Evolutionary conservation across 192 early-diverging fungal genomes (phyloP).

Genomic region (Dissophora globulifera): DNA sequence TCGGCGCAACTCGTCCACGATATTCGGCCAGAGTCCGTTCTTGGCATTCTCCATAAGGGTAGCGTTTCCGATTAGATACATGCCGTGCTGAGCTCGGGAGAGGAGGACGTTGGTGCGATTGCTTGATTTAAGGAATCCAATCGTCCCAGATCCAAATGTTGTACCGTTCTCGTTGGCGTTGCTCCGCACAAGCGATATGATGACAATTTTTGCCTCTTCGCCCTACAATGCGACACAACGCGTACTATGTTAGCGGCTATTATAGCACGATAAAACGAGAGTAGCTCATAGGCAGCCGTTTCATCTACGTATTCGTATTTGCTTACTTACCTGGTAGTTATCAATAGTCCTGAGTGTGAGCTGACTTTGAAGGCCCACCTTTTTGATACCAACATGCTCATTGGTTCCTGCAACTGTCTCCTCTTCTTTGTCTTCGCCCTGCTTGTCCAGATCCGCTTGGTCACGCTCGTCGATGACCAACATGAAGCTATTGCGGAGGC

Average conservation of each 20-base stretch:
- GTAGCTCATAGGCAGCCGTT: too few relatives aligned
- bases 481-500: constrained; percentile 26
- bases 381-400: constrained; percentile 5
- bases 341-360: constrained; percentile 57
- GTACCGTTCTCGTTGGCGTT: constrained; percentile 11
- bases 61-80: constrained; percentile 66
- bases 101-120: constrained; percentile 69
- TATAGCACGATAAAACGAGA: too few relatives aligned
- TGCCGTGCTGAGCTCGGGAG: constrained; percentile 68
- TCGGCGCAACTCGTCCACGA: constrained; percentile 48
- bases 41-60: constrained; percentile 36
- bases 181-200: constrained; percentile 57
- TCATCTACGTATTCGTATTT: too few relatives aligned
- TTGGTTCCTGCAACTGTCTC: background rate
- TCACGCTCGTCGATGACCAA: constrained; percentile 55
- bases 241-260: too few relatives aligned
- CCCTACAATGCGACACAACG: too few relatives aligned
- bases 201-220: constrained; percentile 56
- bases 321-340: constrained; percentile 57
- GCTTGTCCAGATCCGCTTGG: constrained; percentile 31
- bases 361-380: constrained; percentile 32
- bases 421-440: constrained; percentile 25
- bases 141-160: constrained; percentile 12
- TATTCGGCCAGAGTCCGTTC: constrained; percentile 53
- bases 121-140: constrained; percentile 65